phyloP scores from a whole-genome alignment of 352 stramenopile species.

The Phytophthora boehmeriae region DNA sequence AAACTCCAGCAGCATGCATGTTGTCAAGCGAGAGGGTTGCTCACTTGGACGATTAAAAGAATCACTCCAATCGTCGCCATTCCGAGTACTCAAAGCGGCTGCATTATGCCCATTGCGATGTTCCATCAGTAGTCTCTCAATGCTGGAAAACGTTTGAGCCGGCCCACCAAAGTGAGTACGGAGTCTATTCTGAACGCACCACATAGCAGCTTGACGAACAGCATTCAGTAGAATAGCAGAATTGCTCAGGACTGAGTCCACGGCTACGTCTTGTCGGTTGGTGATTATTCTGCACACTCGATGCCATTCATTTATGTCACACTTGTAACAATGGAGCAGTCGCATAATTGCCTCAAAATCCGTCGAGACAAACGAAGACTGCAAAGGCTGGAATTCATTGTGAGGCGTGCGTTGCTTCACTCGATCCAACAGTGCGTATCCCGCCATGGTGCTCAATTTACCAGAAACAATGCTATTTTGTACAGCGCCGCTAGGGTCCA shows the following conservation, averaged over 20 bases:
- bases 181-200: slow-evolving; percentile 75
- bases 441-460: slow-evolving; percentile 20
- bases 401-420: slow-evolving; percentile 3
- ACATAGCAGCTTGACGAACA: slow-evolving; percentile 61
- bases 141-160: slow-evolving; percentile 73
- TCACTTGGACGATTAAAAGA: background rate
- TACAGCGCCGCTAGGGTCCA: slow-evolving; percentile 21
- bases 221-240: slow-evolving; percentile 31
- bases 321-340: slow-evolving; percentile 36
- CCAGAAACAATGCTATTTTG: slow-evolving; percentile 12
- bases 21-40: slow-evolving; percentile 24
- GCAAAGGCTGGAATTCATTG: slow-evolving; percentile 15
- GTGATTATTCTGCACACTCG: slow-evolving; percentile 33
- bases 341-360: slow-evolving; percentile 58
- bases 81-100: slow-evolving; percentile 9
- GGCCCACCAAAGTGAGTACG: slow-evolving; percentile 79
- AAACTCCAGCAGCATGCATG: slow-evolving; percentile 61
- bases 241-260: slow-evolving; percentile 11
- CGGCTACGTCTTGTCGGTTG: slow-evolving; percentile 3
- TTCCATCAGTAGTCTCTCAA: slow-evolving; percentile 69
- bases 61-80: background rate
- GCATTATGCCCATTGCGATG: slow-evolving; percentile 25
- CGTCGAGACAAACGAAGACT: slow-evolving; percentile 38
- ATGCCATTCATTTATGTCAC: slow-evolving; percentile 42
- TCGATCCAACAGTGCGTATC: slow-evolving; percentile 24